A percentile compares a stretch with the other conserved stretches of the same genome.
Conservation (phyloP, 106 monocot species). For the Platanthera zijinensis region DNA sequence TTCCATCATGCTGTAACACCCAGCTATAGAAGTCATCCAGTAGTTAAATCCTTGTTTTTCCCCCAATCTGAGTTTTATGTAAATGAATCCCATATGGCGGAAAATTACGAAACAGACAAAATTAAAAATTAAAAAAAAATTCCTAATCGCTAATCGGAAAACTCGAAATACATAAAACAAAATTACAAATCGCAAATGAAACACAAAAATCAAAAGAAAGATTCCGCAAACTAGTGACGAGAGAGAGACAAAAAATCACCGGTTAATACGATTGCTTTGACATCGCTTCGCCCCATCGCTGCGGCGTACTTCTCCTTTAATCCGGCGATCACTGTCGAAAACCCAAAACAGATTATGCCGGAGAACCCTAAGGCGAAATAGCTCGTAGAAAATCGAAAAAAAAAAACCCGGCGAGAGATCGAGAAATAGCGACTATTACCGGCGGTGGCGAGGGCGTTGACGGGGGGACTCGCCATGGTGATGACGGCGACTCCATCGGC, state of each 20-base stretch:
- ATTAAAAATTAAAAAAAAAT: no score
- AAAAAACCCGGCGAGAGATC: not conserved
- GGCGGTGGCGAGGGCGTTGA: constrained; percentile 12
- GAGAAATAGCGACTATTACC: constrained; percentile 3
- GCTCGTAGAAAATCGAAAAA: not conserved
- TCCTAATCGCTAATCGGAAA: no score
- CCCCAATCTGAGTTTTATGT: no score
- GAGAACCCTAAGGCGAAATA: not conserved
- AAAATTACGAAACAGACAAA: no score
- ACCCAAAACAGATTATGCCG: not conserved
- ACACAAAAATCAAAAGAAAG: no score
- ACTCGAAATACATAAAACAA: no score
- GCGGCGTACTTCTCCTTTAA: constrained; percentile 56
- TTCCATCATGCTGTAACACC: no score
- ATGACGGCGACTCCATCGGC: constrained; percentile 23
- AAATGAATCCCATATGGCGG: no score
- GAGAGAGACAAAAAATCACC: constrained; percentile 24
- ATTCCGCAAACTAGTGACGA: not conserved
- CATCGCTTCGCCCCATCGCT: constrained; percentile 55
- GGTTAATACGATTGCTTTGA: constrained; percentile 66
- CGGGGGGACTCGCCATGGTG: constrained; percentile 18
- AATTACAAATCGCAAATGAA: no score
- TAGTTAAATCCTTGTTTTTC: no score
- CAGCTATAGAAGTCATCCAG: no score
- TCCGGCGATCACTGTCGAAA: constrained; percentile 30